A percentile compares a stretch with the other conserved stretches of the same genome.
phyloP scores from a whole-genome alignment of 2,329 filamentous ascomycete species.

The Trichoderma endophyticum region DNA sequence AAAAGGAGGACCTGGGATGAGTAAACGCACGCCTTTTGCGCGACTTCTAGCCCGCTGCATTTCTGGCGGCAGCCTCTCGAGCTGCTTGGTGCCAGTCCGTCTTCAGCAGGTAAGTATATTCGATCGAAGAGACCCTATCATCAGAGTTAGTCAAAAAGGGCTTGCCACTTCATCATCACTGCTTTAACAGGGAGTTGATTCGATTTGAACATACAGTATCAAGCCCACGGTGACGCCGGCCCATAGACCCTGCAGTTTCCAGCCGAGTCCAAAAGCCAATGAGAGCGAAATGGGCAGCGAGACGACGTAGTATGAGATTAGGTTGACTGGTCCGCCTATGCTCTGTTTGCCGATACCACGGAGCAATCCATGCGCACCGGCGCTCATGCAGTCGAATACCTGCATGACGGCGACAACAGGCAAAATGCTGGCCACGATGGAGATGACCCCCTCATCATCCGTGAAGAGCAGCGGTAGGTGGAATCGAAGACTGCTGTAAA shows the following conservation, averaged over 20 bases:
- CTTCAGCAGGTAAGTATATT: slow-evolving; percentile 51
- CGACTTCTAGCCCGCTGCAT: slow-evolving; percentile 41
- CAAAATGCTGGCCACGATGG: slow-evolving; percentile 65
- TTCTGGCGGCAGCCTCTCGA: slow-evolving; percentile 51
- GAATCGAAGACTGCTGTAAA: slow-evolving; percentile 67
- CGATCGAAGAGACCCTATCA: slow-evolving; percentile 48
- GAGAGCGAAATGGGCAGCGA: slow-evolving; percentile 81
- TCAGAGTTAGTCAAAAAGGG: background rate
- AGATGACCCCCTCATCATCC: slow-evolving; percentile 66
- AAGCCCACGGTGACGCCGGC: slow-evolving; percentile 71
- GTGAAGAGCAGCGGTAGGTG: slow-evolving; percentile 77
- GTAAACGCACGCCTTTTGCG: background rate
- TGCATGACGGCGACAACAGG: slow-evolving; percentile 87
- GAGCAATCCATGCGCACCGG: slow-evolving; percentile 79
- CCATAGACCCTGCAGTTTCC: slow-evolving; percentile 82
- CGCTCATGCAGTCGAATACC: slow-evolving; percentile 77
- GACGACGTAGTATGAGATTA: slow-evolving; percentile 82
- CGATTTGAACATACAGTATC: slow-evolving; percentile 46
- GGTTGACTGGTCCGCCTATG: slow-evolving; percentile 83
- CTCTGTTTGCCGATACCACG: slow-evolving; percentile 85
- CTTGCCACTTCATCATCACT: background rate
- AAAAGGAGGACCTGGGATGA: background rate
- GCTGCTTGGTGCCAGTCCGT: slow-evolving; percentile 54
- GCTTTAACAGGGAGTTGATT: background rate
- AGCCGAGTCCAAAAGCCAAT: slow-evolving; percentile 71